Base-by-base conservation (phyloP, 257 asterid species). In the Nicotiana noctiflora region DNA sequence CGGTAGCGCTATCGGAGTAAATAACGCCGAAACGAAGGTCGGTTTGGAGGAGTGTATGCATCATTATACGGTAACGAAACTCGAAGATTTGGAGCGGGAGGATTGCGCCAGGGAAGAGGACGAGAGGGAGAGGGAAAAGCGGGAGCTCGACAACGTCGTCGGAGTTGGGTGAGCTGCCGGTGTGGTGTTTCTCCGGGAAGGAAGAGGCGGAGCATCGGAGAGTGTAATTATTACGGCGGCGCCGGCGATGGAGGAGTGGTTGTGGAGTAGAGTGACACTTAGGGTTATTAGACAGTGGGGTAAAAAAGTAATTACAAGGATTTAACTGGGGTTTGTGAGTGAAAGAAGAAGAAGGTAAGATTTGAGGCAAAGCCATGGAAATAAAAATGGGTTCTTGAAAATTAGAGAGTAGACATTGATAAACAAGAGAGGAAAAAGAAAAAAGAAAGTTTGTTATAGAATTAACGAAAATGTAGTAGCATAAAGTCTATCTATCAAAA, bases 11-110 rank as follows among this genome's bases (percentile, higher is more conserved):
- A 81, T 95, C 99, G 61, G 97, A 82, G 92, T 92, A 95, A 80
- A 95, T 95, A 9, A 93, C 97, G 55, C 99, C 99, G 88, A 95
- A 95, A 4, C 99, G 97, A 81, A 93, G 96, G 90, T 95, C 99
- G 56, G 97, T 91, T 32, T 95, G 97, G 79, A 95, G 96, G 57
- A 95, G 95, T 4, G 99, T 95, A 85, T 95, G 99, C 99, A 95
- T 93, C 99, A 95, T 93, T 75, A 95, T 93, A 1, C 99, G 96
- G 90, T 95, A 95, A 6, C 98, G 92, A 84, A 93, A 95, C 80
- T 95, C 99, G 87, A 95, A 93, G 90, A 95, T 95, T 86, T 95
- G 98, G 8, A 95, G 89, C 8, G 98, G 98, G 51, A 95, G 91
- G 51, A 89, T 87, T 0, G 98, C 95, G 37, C 99, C 99, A 17